Percentiles rank a stretch among this genome's conserved stretches.
phyloP scores from a whole-genome alignment of 768 basidiomycete species.

The Podaxis sp. region DNA sequence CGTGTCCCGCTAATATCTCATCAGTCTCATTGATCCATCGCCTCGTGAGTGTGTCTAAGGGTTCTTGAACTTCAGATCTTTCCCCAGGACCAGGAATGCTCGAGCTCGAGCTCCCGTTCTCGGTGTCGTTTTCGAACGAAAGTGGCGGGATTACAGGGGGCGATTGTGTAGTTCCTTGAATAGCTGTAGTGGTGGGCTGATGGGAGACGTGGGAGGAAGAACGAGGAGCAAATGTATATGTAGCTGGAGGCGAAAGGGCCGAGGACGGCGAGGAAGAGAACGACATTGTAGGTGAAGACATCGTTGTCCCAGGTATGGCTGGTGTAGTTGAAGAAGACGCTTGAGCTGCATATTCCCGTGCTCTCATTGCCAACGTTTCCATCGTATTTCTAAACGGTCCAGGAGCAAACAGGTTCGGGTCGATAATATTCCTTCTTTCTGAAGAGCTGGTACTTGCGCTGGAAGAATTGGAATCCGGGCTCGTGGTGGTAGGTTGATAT shows the following conservation, averaged over 20 bases:
- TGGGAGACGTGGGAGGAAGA: not conserved
- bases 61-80: conserved; percentile 9
- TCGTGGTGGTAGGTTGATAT: not conserved
- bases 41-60: not conserved
- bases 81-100: not conserved
- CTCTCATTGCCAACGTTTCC: conserved; percentile 30
- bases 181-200: not conserved
- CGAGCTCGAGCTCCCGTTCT: conserved; percentile 19
- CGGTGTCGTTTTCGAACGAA: conserved; percentile 34
- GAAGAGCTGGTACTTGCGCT: not conserved
- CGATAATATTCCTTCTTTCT: conserved; percentile 18
- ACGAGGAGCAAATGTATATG: not conserved
- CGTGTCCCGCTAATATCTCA: not conserved
- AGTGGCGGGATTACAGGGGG: conserved; percentile 39
- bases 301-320: conserved; percentile 7
- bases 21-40: not conserved
- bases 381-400: conserved; percentile 52
- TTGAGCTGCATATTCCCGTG: conserved; percentile 13
- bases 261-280: not conserved
- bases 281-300: not conserved
- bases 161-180: conserved; percentile 15
- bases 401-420: conserved; percentile 39
- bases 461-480: not conserved
- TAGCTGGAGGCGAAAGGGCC: conserved; percentile 1
- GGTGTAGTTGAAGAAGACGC: conserved; percentile 11